Evolutionary conservation across 352 stramenopile genomes (phyloP), one percentile per base, ranked within the genome.

Genomic region (Globisporangium emineosum): DNA sequence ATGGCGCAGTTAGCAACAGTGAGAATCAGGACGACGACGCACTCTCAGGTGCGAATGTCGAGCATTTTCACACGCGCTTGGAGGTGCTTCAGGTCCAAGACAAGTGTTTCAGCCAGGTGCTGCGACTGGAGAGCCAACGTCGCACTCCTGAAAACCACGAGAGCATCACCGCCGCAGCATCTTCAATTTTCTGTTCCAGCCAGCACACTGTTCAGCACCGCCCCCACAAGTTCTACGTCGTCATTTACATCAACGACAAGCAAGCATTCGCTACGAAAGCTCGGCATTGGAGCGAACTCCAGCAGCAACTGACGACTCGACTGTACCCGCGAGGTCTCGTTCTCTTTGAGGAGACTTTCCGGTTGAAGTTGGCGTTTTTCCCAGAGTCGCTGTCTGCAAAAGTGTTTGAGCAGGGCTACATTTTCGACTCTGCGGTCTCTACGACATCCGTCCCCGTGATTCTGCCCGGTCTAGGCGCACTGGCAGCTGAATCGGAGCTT

Each of bases 381-480:
- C 83, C 86, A 0, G 65, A 73, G 19, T 71, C 75, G 0, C 69
- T 90, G 8, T 73, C 72, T 12, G 54, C 79, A 43, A 70, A 76
- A 51, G 70, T 91, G 25, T 79, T 83, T 42, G 79, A 91, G 59
- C 65, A 65, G 13, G 69, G 79, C 25, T 21, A 83, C 29, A 7
- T 70, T 2, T 62, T 61, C 23, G 70, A 88, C 45, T 62, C 72
- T 13, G 47, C 79, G 8, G 50, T 91, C 4, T 90, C 83, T 5
- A 85, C 74, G n/a, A 68, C 65, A 32, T 57, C 78, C 19, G 70
- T 90, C 17, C 72, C 82, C 12, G 50, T 91, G 23, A 45, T 88
- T 15, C 52, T 92, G 3, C 81, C 83, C 3, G 83, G 81, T 3
- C 65, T 78, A 21, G 66, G 69, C 50, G 40, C 65, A 2, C 5